Conservation (phyloP, 352 stramenopile genomes). For the Saprolegnia diclina region DNA sequence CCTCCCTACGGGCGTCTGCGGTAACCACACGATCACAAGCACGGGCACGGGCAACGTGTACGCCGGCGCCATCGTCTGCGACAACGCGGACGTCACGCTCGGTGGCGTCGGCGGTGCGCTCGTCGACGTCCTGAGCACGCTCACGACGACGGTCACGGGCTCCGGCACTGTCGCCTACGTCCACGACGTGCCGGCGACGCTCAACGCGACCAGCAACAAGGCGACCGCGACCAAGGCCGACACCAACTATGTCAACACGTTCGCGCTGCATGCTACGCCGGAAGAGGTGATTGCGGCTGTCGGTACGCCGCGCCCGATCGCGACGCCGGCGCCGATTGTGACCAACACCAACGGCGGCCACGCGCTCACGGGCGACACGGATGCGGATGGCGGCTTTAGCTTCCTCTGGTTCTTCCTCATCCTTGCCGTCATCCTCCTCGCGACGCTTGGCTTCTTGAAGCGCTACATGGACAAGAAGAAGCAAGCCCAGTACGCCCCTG, state of each 20-base stretch:
- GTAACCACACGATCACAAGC: slow-evolving; percentile 15
- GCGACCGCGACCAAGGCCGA: not conserved
- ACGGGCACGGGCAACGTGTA: slow-evolving; percentile 7
- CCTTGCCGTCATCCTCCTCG: not conserved
- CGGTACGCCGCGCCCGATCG: not conserved
- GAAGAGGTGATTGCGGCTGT: slow-evolving; percentile 3
- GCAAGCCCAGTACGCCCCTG: not conserved
- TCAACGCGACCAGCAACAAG: not conserved
- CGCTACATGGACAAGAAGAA: slow-evolving; percentile 20
- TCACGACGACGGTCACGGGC: slow-evolving; percentile 12
- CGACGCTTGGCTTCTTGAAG: slow-evolving; percentile 5
- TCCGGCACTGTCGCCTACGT: slow-evolving; percentile 12
- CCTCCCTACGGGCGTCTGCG: slow-evolving; percentile 11
- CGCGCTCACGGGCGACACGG: not conserved
- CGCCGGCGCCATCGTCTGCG: slow-evolving; percentile 8
- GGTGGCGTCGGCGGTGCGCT: slow-evolving; percentile 8
- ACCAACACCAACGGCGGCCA: not conserved
- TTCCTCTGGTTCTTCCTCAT: slow-evolving; percentile 14
- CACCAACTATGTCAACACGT: not conserved
- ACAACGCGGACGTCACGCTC: slow-evolving; percentile 18
- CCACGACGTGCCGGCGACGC: not conserved
- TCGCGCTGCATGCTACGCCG: not conserved
- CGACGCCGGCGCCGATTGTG: not conserved
- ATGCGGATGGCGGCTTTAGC: not conserved
- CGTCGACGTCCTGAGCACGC: slow-evolving; percentile 1